Percentiles rank a stretch among this genome's conserved stretches.
phyloP scores from a whole-genome alignment of 2,329 filamentous ascomycete genomes.

The Pestalotiopsis sp. region DNA sequence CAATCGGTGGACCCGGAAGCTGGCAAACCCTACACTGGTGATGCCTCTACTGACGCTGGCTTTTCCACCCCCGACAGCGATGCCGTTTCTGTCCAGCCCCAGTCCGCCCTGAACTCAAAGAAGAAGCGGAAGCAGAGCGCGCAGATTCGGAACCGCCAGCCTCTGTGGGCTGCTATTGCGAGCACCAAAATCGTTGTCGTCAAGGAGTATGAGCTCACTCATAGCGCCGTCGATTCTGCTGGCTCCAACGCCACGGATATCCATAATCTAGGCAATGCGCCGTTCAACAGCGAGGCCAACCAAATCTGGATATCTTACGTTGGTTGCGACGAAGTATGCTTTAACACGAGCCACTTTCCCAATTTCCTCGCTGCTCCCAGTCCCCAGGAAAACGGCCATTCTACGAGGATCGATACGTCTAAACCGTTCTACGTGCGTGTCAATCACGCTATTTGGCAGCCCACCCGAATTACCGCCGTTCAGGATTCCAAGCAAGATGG shows the following conservation, averaged over 20 bases:
- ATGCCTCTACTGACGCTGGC: slow-evolving; percentile 44
- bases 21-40: slow-evolving; percentile 48
- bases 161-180: slow-evolving; percentile 90
- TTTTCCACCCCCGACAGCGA: slow-evolving; percentile 59
- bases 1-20: slow-evolving; percentile 64
- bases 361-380: slow-evolving; percentile 40
- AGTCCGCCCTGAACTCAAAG: slow-evolving; percentile 65
- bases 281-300: slow-evolving; percentile 70
- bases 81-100: slow-evolving; percentile 54
- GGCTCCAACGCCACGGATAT: slow-evolving; percentile 77
- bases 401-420: slow-evolving; percentile 62
- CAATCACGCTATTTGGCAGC: slow-evolving; percentile 80
- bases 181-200: slow-evolving; percentile 97
- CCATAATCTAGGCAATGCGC: slow-evolving; percentile 75
- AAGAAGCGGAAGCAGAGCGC: slow-evolving; percentile 90
- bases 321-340: slow-evolving; percentile 76
- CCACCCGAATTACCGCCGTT: slow-evolving; percentile 67
- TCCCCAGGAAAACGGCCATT: slow-evolving; percentile 34
- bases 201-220: slow-evolving; percentile 85
- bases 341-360: slow-evolving; percentile 70
- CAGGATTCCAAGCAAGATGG: slow-evolving; percentile 35
- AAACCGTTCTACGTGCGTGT: slow-evolving; percentile 81
- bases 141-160: slow-evolving; percentile 86
- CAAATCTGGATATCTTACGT: slow-evolving; percentile 84
- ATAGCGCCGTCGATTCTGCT: slow-evolving; percentile 72